Evolutionary conservation across 371 early-diverging fungal genomes (phyloP), one percentile per base, ranked within the genome.

Genomic region (Chytridium lagenaria): DNA sequence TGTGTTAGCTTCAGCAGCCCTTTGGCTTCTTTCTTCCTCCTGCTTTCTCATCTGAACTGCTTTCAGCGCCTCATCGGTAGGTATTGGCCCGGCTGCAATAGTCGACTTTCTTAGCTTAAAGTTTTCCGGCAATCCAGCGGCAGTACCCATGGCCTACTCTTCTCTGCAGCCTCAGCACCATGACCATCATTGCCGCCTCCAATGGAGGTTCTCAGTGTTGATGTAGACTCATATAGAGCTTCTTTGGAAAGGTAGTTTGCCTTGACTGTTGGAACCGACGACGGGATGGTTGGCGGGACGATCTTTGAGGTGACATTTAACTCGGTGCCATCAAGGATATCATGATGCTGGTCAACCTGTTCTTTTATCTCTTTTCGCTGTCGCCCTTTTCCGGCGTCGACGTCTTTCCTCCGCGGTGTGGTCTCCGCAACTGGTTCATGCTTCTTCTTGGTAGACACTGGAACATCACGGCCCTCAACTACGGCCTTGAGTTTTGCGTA

Each of bases 401-500:
- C 10, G 10, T 26, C 31, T 15, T 19, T 7, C 19, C 44, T 7
- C 7, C 19, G 12, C 2, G 30, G 34, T 26, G 23, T 34, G 36
- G 23, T 34, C 33, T 3, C 23, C 10, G 63, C 26, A 23, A 30
- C 26, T 10, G 10, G 7, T 55, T 55, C 57, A 23, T 15, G 15
- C 37, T 61, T 34, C 37, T 61, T 28, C 12, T 5, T 37, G 10
- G 36, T 5, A 36, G 37, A 28, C 34, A 5, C 2, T 7, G 59
- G 49, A 15, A 50, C 52, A 28, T 74, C 77, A 40, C 50, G 64
- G 2, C 75, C 59, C 15, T 71, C 76, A 7, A 55, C 68, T 15
- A 77, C 73, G 0, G 67, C 52, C 70, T 81, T 79, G 44, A 87
- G 77, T 73, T 82, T 84, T 34, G 79, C 77, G 65, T 85, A 85